Percentiles rank a stretch among this genome's conserved stretches.
Conservation (phyloP, 2,329 filamentous ascomycete species). For the Penicillium sp. region DNA sequence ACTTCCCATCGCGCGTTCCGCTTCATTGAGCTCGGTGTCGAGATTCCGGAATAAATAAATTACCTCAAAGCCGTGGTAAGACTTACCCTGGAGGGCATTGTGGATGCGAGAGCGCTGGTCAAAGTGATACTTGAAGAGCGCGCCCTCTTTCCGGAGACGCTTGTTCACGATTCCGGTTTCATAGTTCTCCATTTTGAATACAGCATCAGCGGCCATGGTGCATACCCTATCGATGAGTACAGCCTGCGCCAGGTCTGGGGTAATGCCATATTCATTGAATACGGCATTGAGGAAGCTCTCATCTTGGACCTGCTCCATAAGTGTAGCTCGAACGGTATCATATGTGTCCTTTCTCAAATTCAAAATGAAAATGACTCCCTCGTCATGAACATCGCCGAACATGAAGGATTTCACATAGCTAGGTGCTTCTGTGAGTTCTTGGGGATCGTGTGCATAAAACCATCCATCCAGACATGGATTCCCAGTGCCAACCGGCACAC, state of each 20-base stretch:
- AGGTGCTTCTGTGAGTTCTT: neutral
- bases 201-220: conserved; percentile 5
- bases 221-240: conserved; percentile 4
- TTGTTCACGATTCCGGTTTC: conserved; percentile 5
- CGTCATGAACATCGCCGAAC: conserved; percentile 12
- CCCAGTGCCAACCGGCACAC: conserved; percentile 3
- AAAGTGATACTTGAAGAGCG: conserved; percentile 15
- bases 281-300: conserved; percentile 3
- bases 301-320: conserved; percentile 4
- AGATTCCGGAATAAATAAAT: conserved; percentile 13
- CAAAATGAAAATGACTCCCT: conserved; percentile 8
- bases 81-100: conserved; percentile 7
- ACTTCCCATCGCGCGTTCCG: conserved; percentile 4
- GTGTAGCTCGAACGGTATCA: conserved; percentile 1
- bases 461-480: conserved; percentile 16
- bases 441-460: conserved; percentile 11
- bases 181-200: conserved; percentile 11
- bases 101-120: conserved; percentile 9
- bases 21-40: conserved; percentile 1
- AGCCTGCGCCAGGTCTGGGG: neutral
- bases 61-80: conserved; percentile 11
- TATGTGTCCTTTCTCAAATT: conserved; percentile 10
- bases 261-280: conserved; percentile 6
- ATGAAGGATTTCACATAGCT: conserved; percentile 5
- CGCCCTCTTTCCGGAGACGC: conserved; percentile 1